Evolutionary conservation across 768 basidiomycete genomes (phyloP).

Genomic region (Trichaptum fuscoviolaceum): DNA sequence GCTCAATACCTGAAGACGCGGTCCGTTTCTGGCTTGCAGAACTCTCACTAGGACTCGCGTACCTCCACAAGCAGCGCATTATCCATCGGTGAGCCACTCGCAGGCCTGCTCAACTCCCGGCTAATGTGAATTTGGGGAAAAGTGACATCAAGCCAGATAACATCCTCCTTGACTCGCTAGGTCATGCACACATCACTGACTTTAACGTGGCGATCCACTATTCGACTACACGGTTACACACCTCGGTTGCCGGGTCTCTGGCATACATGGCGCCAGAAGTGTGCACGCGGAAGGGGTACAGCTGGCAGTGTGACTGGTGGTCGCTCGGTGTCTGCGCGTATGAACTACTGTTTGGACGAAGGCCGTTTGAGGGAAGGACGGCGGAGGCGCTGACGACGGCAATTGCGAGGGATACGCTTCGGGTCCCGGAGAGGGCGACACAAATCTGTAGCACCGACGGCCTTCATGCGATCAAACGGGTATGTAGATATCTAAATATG

Average conservation of each 20-base stretch:
- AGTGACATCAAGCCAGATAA: slow-evolving; percentile 98
- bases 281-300: slow-evolving; percentile 87
- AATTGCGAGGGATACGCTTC: slow-evolving; percentile 75
- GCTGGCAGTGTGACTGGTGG: slow-evolving; percentile 95
- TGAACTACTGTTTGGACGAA: slow-evolving; percentile 77
- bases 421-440: slow-evolving; percentile 66
- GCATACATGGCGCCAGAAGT: slow-evolving; percentile 99
- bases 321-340: slow-evolving; percentile 87
- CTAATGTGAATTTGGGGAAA: slow-evolving; percentile 7
- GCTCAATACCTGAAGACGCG: slow-evolving; percentile 58
- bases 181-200: slow-evolving; percentile 96
- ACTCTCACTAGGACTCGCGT: slow-evolving; percentile 76
- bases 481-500: slow-evolving; percentile 32
- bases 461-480: slow-evolving; percentile 59
- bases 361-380: slow-evolving; percentile 89
- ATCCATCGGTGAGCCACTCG: slow-evolving; percentile 74
- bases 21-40: slow-evolving; percentile 91
- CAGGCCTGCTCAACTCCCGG: background rate
- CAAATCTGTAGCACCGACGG: slow-evolving; percentile 62
- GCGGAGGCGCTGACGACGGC: slow-evolving; percentile 84
- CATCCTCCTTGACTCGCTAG: slow-evolving; percentile 86
- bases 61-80: slow-evolving; percentile 88
- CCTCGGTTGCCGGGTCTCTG: slow-evolving; percentile 96
- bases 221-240: slow-evolving; percentile 81
- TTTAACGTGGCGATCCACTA: slow-evolving; percentile 99